Conservation (phyloP, 169 alveolate species). For the Babesia ovis region DNA sequence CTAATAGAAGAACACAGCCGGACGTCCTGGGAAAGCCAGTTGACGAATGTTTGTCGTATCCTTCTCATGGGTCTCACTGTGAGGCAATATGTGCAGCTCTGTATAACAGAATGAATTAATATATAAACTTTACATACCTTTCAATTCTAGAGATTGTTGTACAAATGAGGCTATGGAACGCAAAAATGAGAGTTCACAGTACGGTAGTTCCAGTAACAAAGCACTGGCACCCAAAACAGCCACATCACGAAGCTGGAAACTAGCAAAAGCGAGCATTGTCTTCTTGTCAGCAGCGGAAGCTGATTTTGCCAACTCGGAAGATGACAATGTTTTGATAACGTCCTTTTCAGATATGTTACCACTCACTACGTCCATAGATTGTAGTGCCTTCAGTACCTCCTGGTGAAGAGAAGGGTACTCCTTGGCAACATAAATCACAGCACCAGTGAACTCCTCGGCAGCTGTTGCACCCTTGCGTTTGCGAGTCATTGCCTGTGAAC, state of each 20-base stretch:
- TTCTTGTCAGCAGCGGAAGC: slow-evolving; percentile 75
- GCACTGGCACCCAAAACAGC: slow-evolving; percentile 43
- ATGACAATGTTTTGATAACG: slow-evolving; percentile 55
- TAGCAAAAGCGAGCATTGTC: slow-evolving; percentile 84
- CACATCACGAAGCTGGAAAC: slow-evolving; percentile 81
- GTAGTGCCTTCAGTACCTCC: slow-evolving; percentile 32
- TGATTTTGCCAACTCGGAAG: slow-evolving; percentile 62
- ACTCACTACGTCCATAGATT: slow-evolving; percentile 26
- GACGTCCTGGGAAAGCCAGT: slow-evolving; percentile 75
- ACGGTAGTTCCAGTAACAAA: slow-evolving; percentile 47
- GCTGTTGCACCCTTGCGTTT: slow-evolving; percentile 14
- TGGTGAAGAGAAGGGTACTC: slow-evolving; percentile 52
- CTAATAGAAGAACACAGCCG: slow-evolving; percentile 72
- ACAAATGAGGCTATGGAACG: slow-evolving; percentile 57
- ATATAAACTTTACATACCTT: slow-evolving; percentile 42
- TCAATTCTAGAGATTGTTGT: slow-evolving; percentile 49
- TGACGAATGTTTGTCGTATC: slow-evolving; percentile 68
- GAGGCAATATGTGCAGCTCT: slow-evolving; percentile 69
- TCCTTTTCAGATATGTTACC: slow-evolving; percentile 43
- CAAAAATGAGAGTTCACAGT: slow-evolving; percentile 68
- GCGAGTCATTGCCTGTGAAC: slow-evolving; percentile 29
- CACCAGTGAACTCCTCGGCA: slow-evolving; percentile 37
- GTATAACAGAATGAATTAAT: slow-evolving; percentile 19
- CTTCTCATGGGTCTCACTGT: slow-evolving; percentile 49
- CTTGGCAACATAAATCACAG: slow-evolving; percentile 63